Percentiles rank a stretch among this genome's conserved stretches.
phyloP scores from a whole-genome alignment of 2,329 filamentous ascomycete species.

The Aspergillus sp. region DNA sequence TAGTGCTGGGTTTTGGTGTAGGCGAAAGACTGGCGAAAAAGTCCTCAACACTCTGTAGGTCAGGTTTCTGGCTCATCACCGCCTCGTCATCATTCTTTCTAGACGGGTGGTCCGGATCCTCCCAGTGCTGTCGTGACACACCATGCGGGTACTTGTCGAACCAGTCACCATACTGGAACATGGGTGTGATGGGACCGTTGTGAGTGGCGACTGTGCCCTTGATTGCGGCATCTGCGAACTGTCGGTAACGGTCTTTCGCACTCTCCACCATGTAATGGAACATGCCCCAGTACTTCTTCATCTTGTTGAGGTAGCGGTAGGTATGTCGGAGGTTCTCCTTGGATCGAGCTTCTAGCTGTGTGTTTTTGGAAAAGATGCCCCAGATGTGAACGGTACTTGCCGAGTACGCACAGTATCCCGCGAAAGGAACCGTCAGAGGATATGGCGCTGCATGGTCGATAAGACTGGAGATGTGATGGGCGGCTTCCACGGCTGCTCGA shows the following conservation, averaged over 20 bases:
- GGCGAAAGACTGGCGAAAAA: conserved; percentile 83
- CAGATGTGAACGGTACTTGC: conserved; percentile 94
- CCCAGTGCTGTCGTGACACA: conserved; percentile 78
- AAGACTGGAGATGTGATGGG: conserved; percentile 80
- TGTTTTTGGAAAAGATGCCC: conserved; percentile 83
- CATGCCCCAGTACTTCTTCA: conserved; percentile 99
- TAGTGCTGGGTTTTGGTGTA: conserved; percentile 47
- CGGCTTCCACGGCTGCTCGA: conserved; percentile 75
- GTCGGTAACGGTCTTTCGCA: conserved; percentile 81
- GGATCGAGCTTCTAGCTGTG: conserved; percentile 70
- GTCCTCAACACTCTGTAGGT: conserved; percentile 91
- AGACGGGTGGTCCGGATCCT: conserved; percentile 69
- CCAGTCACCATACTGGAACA: conserved; percentile 98
- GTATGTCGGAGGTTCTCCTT: conserved; percentile 85
- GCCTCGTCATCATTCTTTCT: conserved; percentile 83
- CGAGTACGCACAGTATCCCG: conserved; percentile 90
- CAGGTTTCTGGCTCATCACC: conserved; percentile 81
- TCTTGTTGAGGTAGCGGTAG: conserved; percentile 84
- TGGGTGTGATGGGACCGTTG: conserved; percentile 52
- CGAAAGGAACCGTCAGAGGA: conserved; percentile 84
- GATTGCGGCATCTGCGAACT: conserved; percentile 77
- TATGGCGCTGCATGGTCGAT: conserved; percentile 78
- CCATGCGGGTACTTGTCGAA: conserved; percentile 93
- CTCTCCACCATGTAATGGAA: conserved; percentile 96
- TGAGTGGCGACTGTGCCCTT: conserved; percentile 55